Percentiles rank a stretch among this genome's conserved stretches.
Conservation (phyloP, 495 filamentous ascomycete species). For the Podospora fimiseda region DNA sequence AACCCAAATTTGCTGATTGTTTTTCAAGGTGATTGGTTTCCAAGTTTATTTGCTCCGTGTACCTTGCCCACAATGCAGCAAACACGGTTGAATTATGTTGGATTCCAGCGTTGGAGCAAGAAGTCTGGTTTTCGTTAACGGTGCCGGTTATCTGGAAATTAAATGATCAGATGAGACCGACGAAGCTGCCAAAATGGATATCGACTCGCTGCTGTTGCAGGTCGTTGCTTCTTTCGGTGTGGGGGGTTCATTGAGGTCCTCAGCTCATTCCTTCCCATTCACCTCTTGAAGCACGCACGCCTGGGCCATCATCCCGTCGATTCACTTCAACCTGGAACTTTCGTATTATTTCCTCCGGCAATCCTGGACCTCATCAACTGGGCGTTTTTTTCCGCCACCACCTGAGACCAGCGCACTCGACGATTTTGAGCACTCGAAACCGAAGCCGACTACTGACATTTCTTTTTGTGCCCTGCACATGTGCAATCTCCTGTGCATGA, state of each 20-base stretch:
- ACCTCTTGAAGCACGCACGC: not conserved
- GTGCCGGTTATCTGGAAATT: too few species aligned
- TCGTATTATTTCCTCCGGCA: too few species aligned
- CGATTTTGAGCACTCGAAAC: too few species aligned
- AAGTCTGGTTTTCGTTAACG: too few species aligned
- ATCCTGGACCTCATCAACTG: too few species aligned
- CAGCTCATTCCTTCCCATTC: not conserved
- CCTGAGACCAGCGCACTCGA: too few species aligned
- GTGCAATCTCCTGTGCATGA: not conserved
- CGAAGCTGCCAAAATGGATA: too few species aligned
- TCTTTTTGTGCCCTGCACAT: not conserved
- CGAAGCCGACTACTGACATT: not conserved
- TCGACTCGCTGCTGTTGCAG: not conserved
- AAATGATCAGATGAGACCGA: too few species aligned
- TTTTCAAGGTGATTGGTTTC: too few species aligned
- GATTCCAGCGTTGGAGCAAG: not conserved
- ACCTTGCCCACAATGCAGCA: not conserved
- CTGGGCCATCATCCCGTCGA: conserved; percentile 1
- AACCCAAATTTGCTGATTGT: too few species aligned
- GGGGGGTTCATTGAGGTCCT: too few species aligned
- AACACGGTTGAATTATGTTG: not conserved
- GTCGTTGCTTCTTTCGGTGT: not conserved
- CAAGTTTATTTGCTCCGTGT: not conserved
- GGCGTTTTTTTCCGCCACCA: too few species aligned
- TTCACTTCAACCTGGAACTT: not conserved